Percentiles rank a stretch among this genome's conserved stretches.
Conservation (phyloP, 148 eudicot genomes). For the Persicaria maculosa region DNA sequence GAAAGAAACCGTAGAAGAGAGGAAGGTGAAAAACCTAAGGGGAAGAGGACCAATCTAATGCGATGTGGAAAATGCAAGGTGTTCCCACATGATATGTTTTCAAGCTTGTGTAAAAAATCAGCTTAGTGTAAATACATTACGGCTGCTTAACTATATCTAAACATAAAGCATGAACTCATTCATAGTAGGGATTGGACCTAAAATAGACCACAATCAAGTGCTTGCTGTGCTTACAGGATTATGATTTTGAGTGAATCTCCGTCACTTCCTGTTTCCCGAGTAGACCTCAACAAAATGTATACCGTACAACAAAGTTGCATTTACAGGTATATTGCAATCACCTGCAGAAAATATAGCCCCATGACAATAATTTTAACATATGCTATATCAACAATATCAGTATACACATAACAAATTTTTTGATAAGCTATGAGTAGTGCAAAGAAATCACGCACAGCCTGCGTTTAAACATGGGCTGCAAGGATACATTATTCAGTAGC, state of each 20-base stretch:
- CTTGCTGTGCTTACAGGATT: neutral
- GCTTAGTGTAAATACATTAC: no score
- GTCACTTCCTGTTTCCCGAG: conserved; percentile 63
- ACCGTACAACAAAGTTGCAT: conserved; percentile 74
- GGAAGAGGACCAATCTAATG: no score
- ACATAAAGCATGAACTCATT: neutral
- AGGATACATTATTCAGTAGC: neutral
- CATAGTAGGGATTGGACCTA: neutral
- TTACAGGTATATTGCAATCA: conserved; percentile 89
- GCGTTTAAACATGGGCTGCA: neutral
- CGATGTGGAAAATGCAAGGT: no score
- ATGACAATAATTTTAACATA: neutral
- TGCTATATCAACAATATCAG: neutral
- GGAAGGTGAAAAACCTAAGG: no score
- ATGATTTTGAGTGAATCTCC: conserved; percentile 9
- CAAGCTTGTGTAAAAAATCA: no score
- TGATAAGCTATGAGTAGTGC: no score
- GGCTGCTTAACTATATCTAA: no score
- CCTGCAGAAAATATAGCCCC: conserved; percentile 28
- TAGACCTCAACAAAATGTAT: conserved; percentile 57
- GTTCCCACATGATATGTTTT: no score
- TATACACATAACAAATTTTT: neutral
- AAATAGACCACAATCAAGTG: neutral
- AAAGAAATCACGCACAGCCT: no score
- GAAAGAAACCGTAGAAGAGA: no score